Evolutionary conservation across 2,329 filamentous ascomycete genomes (phyloP), one percentile per base, ranked within the genome.

Genomic region (Ophiocordyceps camponoti-leonardi): DNA sequence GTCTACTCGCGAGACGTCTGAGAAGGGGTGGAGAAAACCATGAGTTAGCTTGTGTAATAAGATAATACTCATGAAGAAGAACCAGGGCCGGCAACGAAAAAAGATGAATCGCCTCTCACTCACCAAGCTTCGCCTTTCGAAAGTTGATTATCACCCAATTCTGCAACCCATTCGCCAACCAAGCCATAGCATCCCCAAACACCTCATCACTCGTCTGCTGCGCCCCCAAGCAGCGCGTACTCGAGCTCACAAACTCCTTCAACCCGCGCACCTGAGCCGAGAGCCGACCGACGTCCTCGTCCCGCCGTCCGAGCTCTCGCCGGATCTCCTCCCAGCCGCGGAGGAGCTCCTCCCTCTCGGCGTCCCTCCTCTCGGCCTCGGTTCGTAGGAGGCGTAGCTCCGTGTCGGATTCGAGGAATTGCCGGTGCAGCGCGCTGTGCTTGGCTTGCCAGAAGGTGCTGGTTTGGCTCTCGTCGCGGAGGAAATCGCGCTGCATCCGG

Each of bases 91-190:
- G 4, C 2, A 20, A 33, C 35, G 16, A 33, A 3, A 2, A 20
- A 19, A n/a, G n/a, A n/a, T n/a, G n/a, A n/a, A n/a, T n/a, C 23
- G 23, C 8, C 23, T 18, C 26, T 22, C 12, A 59, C 66, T 52
- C 56, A 73, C 71, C 64, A 42, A 81, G 61, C 61, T 72, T 81
- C 13, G 72, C 68, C 49, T 73, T 74, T 44, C 81, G 69, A 51
- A 82, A 86, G 56, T 82, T 75, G 23, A 74, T 72, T 52, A 86
- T 77, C 4, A 81, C 74, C 81, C 81, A 86, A 53, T 86, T 84
- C 61, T 85, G 80, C 52, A 84, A 61, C 22, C 79, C 74, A 53
- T 84, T 81, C 19, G 75, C 74, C 42, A 86, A 58, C 47, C 72
- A 68, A 44, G 70, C 67, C 66, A 83, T 75, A 11, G 69, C 67